Evolutionary conservation across 805 yeast genomes (phyloP), one percentile per base, ranked within the genome.

Genomic region (Wickerhamiella siamensis): DNA sequence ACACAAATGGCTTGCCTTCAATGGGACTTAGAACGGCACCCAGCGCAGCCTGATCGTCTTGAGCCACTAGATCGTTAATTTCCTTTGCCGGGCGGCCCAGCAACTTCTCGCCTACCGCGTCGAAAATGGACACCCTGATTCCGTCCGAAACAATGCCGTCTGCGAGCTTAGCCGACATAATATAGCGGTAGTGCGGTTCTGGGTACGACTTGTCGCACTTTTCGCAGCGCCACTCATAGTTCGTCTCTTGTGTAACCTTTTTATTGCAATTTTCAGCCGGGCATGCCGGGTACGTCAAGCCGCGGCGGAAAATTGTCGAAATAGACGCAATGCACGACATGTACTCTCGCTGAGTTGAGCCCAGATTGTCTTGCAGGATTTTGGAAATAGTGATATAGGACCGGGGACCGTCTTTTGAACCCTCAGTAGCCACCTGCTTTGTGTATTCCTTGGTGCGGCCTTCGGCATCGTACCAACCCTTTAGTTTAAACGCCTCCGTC

Each of bases 391-490:
- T 67, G 53, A 77, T 78, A 50, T 16, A 36, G 3, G n/a, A 5
- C 19, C n/a, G 15, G n/a, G 17, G 16, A 3, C n/a, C 21, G 5
- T 36, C 38, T 3, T 12, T 5, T 3, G 18, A 14, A 3, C 31
- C 20, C 16, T 15, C 15, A 14, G 37, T 21, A 15, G 20, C 24
- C n/a, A n/a, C 4, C 31, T 20, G n/a, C 15, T 77, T 65, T 51
- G 73, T 72, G 65, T 82, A 86, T 32, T 59, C 62, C 43, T 75
- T 75, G 41, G 66, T 62, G 18, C 70, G 69, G 32, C 95, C 96
- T 51, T 72, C 75, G 33, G 79, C 72, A 55, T 84, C 94, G 55
- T 76, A 91, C 99, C 99, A 91, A 5, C 97, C 97, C 60, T 84
- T 83, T 51, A 91, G 70, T 42, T 74, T 70, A 59, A 76, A 84